phyloP scores from a whole-genome alignment of 345 rosid species.

The Triadica sebifera region DNA sequence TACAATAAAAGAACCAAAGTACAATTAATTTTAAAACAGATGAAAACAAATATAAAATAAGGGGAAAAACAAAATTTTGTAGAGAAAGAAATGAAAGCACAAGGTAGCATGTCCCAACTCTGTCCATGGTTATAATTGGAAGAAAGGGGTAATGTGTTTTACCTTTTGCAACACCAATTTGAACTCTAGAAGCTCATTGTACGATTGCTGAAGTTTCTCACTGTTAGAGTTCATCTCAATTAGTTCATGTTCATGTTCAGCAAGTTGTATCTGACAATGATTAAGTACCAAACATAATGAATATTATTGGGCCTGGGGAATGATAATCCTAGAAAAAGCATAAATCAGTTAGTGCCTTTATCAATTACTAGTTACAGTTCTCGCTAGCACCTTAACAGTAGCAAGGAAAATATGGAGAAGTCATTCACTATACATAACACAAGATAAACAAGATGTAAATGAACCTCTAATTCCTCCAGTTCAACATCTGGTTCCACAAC shows the following conservation, averaged over 20 bases:
- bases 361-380: background rate
- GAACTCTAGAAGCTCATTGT: conserved; percentile 91
- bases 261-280: conserved; percentile 64
- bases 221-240: conserved; percentile 91
- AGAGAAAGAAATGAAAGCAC: background rate
- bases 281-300: conserved; percentile 23
- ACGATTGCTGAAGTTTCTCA: conserved; percentile 81
- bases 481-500: conserved; percentile 70
- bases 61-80: background rate
- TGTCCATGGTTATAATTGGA: background rate
- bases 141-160: conserved; percentile 21
- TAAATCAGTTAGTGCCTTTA: background rate
- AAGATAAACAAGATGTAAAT: conserved; percentile 15
- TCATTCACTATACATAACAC: background rate
- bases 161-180: conserved; percentile 92
- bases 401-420: conserved; percentile 9
- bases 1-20: background rate
- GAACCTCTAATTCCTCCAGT: conserved; percentile 88
- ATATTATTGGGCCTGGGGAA: background rate
- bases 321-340: background rate
- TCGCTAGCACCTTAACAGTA: background rate
- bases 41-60: background rate
- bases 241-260: conserved; percentile 85
- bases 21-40: background rate
- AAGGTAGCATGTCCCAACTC: background rate